A percentile compares a stretch with the other conserved stretches of the same genome.
Conservation (phyloP, 257 asterid species). For the Paraleonurus japonicus region DNA sequence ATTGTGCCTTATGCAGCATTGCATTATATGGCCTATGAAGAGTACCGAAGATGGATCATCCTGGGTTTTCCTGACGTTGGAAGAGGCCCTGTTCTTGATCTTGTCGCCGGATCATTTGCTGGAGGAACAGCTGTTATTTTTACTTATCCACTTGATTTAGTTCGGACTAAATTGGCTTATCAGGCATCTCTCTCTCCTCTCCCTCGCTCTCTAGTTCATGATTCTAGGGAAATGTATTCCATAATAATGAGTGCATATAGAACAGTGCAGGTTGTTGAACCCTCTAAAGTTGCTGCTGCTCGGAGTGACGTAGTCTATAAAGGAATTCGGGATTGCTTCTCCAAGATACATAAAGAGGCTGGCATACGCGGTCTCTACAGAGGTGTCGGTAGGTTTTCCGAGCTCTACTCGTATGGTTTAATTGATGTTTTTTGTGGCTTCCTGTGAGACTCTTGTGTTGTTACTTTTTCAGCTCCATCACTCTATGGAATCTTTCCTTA, state of each 20-base stretch:
- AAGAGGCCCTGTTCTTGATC: constrained; percentile 93
- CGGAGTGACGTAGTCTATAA: constrained; percentile 51
- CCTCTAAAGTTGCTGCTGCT: constrained; percentile 41
- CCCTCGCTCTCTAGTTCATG: not conserved
- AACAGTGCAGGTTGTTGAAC: constrained; percentile 58
- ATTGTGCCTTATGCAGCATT: constrained; percentile 97
- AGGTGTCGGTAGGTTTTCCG: constrained; percentile 71
- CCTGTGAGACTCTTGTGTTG: constrained; percentile 10
- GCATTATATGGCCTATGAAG: constrained; percentile 93
- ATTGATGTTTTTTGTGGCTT: not conserved
- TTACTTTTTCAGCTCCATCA: constrained; percentile 67
- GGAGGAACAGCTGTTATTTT: constrained; percentile 96
- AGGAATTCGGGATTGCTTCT: constrained; percentile 85
- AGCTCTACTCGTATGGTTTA: not conserved
- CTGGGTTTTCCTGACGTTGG: constrained; percentile 55
- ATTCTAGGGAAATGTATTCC: not conserved
- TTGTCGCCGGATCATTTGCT: constrained; percentile 88
- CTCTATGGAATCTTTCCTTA: constrained; percentile 92
- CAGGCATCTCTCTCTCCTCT: constrained; percentile 52
- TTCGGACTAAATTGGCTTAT: constrained; percentile 88
- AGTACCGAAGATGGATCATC: constrained; percentile 85
- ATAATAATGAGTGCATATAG: constrained; percentile 21
- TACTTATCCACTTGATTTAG: constrained; percentile 95
- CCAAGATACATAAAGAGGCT: constrained; percentile 75
- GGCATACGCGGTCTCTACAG: constrained; percentile 83